A percentile compares a stretch with the other conserved stretches of the same genome.
These are phyloP conservation scores for Globisporangium mamillatum DNA, from an alignment of 352 stramenopile genomes.

Conservation along the genomic window DNA sequence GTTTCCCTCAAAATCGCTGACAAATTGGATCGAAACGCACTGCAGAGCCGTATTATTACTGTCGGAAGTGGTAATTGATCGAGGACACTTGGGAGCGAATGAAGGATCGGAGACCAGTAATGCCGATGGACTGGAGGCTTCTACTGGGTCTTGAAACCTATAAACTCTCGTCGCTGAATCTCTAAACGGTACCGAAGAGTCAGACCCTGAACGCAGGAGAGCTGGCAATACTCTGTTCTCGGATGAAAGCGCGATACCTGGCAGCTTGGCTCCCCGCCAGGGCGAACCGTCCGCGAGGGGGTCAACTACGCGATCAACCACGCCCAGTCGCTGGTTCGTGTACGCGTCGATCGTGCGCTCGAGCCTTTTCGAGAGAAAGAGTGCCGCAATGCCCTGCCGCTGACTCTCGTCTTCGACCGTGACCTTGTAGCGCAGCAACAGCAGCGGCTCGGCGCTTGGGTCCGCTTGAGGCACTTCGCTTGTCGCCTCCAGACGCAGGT, in stretches of 20 bases:
- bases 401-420: constrained; percentile 21
- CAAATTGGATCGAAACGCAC: constrained; percentile 6
- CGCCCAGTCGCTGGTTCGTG: background rate
- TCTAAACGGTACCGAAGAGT: background rate
- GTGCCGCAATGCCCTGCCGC: constrained; percentile 9
- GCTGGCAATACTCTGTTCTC: background rate
- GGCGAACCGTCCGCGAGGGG: constrained; percentile 16
- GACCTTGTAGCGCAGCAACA: constrained; percentile 15
- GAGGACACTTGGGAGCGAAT: background rate
- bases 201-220: background rate
- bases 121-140: background rate
- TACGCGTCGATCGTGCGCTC: constrained; percentile 3
- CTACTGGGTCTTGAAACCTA: constrained; percentile 1
- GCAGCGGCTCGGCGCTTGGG: background rate
- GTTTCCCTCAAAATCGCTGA: constrained; percentile 1
- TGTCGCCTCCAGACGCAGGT: constrained; percentile 3
- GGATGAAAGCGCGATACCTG: constrained; percentile 6
- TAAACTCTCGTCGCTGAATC: background rate
- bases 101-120: background rate
- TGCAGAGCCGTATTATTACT: background rate
- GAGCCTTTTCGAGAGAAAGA: constrained; percentile 17
- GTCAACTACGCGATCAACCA: background rate
- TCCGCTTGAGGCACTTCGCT: background rate
- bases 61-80: background rate
- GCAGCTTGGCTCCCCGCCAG: background rate